These are phyloP conservation scores for Xylaria sp. DNA, from an alignment of 2,329 filamentous ascomycete species.

Conservation along the genomic window DNA sequence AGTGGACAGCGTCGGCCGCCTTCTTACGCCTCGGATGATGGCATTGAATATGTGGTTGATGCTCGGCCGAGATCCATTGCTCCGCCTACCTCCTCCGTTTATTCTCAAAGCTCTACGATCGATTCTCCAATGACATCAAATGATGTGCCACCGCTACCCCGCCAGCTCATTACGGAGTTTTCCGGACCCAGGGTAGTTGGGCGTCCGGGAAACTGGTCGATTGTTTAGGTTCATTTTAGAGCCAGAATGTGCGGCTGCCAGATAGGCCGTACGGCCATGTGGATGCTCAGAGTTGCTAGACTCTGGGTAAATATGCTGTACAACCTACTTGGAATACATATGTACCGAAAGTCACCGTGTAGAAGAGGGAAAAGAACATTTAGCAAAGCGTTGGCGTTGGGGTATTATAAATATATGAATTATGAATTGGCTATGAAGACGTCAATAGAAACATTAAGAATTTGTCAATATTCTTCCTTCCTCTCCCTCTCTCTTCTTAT, in stretches of 20 bases:
- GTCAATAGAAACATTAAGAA: background rate
- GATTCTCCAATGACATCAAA: constrained; percentile 60
- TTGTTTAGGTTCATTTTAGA: constrained; percentile 8
- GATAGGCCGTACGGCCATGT: background rate
- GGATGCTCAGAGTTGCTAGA: background rate
- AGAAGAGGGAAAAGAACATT: background rate
- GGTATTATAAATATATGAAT: constrained; percentile 9
- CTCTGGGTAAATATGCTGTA: background rate
- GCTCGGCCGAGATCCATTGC: constrained; percentile 70
- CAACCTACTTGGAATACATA: background rate
- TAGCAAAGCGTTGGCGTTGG: constrained; percentile 23
- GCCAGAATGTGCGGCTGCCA: background rate
- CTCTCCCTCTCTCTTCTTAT: background rate
- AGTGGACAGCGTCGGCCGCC: constrained; percentile 68
- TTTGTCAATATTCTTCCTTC: background rate
- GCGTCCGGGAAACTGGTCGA: constrained; percentile 5
- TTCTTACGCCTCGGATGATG: constrained; percentile 81
- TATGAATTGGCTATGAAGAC: background rate
- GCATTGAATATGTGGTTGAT: constrained; percentile 77
- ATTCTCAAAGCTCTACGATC: constrained; percentile 44
- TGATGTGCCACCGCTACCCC: constrained; percentile 58
- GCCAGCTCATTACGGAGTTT: constrained; percentile 60
- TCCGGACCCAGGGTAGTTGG: constrained; percentile 19
- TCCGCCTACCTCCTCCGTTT: constrained; percentile 47
- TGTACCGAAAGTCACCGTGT: background rate